Conservation (phyloP, 306 rosid species). For the Benincasa hispida region DNA sequence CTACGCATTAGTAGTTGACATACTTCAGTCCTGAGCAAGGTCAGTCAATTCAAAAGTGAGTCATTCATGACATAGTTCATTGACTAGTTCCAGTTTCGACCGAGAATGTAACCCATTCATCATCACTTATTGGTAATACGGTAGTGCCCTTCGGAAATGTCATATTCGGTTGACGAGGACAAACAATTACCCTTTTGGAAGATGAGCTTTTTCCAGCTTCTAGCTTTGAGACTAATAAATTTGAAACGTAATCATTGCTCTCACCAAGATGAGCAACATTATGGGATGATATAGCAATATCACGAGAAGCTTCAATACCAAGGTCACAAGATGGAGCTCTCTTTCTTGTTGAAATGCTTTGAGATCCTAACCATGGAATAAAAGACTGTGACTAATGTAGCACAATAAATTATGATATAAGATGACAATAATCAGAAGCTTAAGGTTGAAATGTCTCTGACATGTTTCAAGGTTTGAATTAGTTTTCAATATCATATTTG, state of each 20-base stretch:
- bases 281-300: neutral
- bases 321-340: slow-evolving; percentile 6
- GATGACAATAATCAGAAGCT: neutral
- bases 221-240: neutral
- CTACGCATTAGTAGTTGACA: neutral
- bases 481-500: neutral
- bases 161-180: slow-evolving; percentile 23
- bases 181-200: slow-evolving; percentile 15
- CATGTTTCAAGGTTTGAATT: neutral
- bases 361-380: slow-evolving; percentile 13
- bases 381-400: neutral
- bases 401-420: neutral
- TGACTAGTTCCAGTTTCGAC: neutral
- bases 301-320: neutral
- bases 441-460: neutral
- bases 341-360: slow-evolving; percentile 5
- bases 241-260: slow-evolving; percentile 2
- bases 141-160: slow-evolving; percentile 16
- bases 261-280: neutral
- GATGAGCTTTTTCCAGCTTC: slow-evolving; percentile 12
- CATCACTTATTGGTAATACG: slow-evolving; percentile 31
- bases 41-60: neutral
- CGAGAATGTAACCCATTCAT: slow-evolving; percentile 38
- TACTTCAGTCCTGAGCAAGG: neutral
- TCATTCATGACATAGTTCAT: too few species aligned